phyloP scores from a whole-genome alignment of 78 protist genomes.

The Dictyostelium firmibasis region DNA sequence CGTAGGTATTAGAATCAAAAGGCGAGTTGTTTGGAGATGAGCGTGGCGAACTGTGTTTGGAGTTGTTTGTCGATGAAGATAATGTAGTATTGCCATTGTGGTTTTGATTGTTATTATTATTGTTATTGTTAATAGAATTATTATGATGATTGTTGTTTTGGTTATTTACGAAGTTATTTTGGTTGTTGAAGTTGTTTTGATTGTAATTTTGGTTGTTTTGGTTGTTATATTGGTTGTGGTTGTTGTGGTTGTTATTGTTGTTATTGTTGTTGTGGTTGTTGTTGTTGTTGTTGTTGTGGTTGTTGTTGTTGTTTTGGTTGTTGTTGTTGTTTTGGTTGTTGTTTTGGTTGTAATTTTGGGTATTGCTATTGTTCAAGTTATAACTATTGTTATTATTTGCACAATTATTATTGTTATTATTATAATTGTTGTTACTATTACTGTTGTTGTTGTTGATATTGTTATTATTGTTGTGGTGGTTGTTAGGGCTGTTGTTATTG shows the following conservation, averaged over 20 bases:
- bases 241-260: background rate
- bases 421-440: too few species aligned
- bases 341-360: background rate
- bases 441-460: too few species aligned
- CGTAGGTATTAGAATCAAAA: background rate
- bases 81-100: background rate
- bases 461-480: background rate
- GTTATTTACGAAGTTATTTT: background rate
- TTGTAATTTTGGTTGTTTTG: background rate
- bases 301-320: too few species aligned
- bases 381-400: too few species aligned
- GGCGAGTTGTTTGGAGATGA: conserved; percentile 17
- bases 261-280: too few species aligned
- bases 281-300: too few species aligned
- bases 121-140: background rate
- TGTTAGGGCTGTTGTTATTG: background rate
- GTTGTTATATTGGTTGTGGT: background rate
- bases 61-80: background rate
- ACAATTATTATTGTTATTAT: too few species aligned
- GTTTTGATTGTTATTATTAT: background rate
- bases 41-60: background rate
- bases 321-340: background rate
- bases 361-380: background rate
- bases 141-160: background rate
- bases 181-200: background rate